These are phyloP conservation scores for Themeda triandra DNA, from an alignment of 176 grass and related monocot species.

Conservation along the genomic window DNA sequence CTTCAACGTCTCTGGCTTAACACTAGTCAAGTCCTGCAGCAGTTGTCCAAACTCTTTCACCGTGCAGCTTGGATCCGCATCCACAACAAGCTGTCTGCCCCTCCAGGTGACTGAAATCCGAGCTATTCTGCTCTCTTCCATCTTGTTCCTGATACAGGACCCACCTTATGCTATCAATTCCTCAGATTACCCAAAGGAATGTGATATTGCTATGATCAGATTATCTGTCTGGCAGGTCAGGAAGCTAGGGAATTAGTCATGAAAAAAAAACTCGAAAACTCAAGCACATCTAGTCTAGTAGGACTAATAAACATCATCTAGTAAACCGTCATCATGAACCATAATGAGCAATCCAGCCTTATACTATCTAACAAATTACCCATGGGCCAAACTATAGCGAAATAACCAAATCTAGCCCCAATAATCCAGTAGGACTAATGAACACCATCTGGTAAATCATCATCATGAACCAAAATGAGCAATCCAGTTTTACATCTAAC, in stretches of 20 bases:
- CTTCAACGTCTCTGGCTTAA: conserved; percentile 82
- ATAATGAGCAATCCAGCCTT: neutral
- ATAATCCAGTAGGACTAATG: neutral
- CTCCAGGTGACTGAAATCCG: conserved; percentile 80
- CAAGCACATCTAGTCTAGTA: neutral
- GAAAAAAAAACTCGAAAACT: conserved; percentile 5
- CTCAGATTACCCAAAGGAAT: neutral
- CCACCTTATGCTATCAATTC: conserved; percentile 3
- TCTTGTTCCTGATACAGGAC: conserved; percentile 20
- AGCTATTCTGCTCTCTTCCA: conserved; percentile 49
- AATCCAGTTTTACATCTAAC: neutral
- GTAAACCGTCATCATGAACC: neutral
- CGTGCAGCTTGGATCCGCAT: conserved; percentile 59
- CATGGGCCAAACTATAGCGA: neutral
- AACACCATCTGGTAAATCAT: neutral
- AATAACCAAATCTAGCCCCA: neutral
- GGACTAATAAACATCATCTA: neutral
- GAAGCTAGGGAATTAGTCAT: neutral
- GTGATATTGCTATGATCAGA: neutral
- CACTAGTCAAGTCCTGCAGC: conserved; percentile 77
- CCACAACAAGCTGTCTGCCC: conserved; percentile 64
- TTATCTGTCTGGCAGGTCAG: neutral
- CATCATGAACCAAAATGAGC: neutral
- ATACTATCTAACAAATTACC: neutral
- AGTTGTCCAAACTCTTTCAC: conserved; percentile 81